phyloP scores from a whole-genome alignment of 495 filamentous ascomycete genomes.

The Schizothecium vesticola region DNA sequence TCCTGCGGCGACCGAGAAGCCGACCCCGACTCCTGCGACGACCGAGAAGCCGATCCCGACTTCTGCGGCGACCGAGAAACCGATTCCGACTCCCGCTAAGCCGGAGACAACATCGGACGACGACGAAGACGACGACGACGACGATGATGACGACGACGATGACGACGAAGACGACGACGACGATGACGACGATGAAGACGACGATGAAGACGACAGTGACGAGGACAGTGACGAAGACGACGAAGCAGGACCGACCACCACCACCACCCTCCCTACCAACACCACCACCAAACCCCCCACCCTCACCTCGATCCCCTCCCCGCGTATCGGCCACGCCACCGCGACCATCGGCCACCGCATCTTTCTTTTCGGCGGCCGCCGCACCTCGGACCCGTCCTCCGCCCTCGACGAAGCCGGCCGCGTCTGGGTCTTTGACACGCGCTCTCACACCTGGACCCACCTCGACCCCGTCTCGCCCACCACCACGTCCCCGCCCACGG shows the following conservation, averaged over 20 bases:
- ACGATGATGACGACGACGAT: no score
- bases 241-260: conserved; percentile 23
- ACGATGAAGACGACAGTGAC: neutral
- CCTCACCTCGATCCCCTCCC: conserved; percentile 37
- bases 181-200: conserved; percentile 7
- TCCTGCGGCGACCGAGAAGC: neutral
- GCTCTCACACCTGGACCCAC: conserved; percentile 49
- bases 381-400: conserved; percentile 35
- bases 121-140: neutral
- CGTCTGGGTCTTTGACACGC: conserved; percentile 61
- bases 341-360: conserved; percentile 54
- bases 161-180: conserved; percentile 21
- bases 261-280: conserved; percentile 26
- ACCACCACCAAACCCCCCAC: neutral
- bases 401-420: conserved; percentile 57
- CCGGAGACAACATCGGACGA: neutral
- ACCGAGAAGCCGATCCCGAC: neutral
- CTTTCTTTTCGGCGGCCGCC: conserved; percentile 59
- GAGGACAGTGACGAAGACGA: neutral
- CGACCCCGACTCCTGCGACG: neutral
- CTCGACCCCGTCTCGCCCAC: conserved; percentile 44
- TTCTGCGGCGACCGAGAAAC: neutral
- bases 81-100: neutral
- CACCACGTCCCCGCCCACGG: conserved; percentile 16
- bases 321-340: conserved; percentile 54